Evolutionary conservation across 2,329 filamentous ascomycete species (phyloP), one percentile per base, ranked within the genome.

Genomic region (Cladophialophora psammophila): DNA sequence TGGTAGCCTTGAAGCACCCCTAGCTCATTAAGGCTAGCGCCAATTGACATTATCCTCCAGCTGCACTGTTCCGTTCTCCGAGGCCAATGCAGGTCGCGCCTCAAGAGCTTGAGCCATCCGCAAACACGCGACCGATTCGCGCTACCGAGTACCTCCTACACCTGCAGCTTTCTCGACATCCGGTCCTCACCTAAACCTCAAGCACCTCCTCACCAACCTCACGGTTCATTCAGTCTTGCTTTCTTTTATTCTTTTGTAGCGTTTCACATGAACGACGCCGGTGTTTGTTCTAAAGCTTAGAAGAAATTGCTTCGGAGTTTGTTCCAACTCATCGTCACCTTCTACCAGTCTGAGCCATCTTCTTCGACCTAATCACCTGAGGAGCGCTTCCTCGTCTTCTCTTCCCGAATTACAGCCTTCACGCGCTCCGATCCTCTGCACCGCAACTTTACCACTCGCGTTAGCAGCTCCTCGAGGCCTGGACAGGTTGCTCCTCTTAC

Each of bases 391-490:
- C 42, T 36, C 18, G 15, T 32, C 48, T 13, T 64, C 7, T 35
- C 42, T 50, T 54, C 26, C 31, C n/a, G 12, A 52, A 32, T 61
- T 12, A 20, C 9, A n/a, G 32, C 55, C 40, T 52, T 32, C 32
- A 55, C 58, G 62, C 62, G 59, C 65, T 69, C 62, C 59, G 32
- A 60, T 31, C 26, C 20, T 65, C 62, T 56, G 57, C 48, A 65
- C 57, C 54, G 50, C 34, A 18, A 6, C 15, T 12, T 60, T 31
- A 55, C 15, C 15, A 55, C 50, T 60, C 45, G 53, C 31, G 32
- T 32, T 57, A 42, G 26, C 64, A 65, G 64, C 55, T 67, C 50
- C 26, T 35, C 18, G 7, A n/a, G 26, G 59, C 57, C 63, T 66
- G 61, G 53, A 61, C 31, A 58, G 45, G 61, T 66, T 53, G 35